These are phyloP conservation scores for Sporisorium exsertum DNA, from an alignment of 1,284 basidiomycete genomes.

Conservation along the genomic window DNA sequence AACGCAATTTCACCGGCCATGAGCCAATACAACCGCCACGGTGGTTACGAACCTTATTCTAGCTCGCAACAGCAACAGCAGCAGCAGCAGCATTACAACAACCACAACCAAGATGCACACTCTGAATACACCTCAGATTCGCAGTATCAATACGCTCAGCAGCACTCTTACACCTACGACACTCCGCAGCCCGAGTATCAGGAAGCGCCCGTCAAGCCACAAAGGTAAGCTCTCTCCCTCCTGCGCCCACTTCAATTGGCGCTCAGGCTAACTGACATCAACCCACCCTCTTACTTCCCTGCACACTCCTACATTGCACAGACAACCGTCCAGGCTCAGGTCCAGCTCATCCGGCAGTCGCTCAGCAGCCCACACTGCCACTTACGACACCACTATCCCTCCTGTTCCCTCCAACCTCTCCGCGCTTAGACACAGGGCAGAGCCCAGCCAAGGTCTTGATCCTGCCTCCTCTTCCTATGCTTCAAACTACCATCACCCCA, in stretches of 20 bases:
- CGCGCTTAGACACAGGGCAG: constrained; percentile 17
- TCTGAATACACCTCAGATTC: constrained; percentile 16
- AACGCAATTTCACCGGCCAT: constrained; percentile 8
- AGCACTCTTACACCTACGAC: constrained; percentile 21
- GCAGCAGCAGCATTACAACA: constrained; percentile 4
- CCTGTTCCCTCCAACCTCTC: constrained; percentile 36
- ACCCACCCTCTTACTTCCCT: not conserved
- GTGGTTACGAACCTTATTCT: constrained; percentile 27
- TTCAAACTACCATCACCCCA: constrained; percentile 26
- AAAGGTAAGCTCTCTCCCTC: constrained; percentile 25
- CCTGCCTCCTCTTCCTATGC: constrained; percentile 6
- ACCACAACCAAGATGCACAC: constrained; percentile 12
- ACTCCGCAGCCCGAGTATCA: constrained; percentile 30
- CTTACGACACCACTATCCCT: constrained; percentile 28
- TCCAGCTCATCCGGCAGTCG: constrained; percentile 34
- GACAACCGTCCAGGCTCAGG: constrained; percentile 33
- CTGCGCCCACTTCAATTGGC: constrained; percentile 10
- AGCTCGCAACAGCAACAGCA: constrained; percentile 6
- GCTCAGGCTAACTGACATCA: not conserved
- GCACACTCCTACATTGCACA: constrained; percentile 1
- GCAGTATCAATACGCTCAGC: constrained; percentile 15
- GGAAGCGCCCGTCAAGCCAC: constrained; percentile 33
- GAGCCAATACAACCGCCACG: constrained; percentile 35
- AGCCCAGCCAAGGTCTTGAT: not conserved
- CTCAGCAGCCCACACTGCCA: constrained; percentile 11